These are phyloP conservation scores for Penicillium sp. DNA, from an alignment of 2,329 filamentous ascomycete species.

Conservation along the genomic window DNA sequence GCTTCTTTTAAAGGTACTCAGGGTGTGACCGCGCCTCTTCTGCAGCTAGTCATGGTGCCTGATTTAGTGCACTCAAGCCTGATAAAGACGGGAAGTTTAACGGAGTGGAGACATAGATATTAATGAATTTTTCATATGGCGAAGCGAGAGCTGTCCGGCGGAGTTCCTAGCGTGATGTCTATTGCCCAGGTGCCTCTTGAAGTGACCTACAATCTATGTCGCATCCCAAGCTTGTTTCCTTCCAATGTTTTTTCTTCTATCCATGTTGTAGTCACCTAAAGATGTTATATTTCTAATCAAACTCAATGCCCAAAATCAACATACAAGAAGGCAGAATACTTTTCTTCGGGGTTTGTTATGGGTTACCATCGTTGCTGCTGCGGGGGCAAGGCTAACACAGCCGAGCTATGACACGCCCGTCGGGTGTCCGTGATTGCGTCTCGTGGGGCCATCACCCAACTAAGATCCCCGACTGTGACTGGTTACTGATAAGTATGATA, in stretches of 20 bases:
- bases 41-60: neutral
- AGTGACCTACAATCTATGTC: no score
- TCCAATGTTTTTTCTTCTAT: neutral
- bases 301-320: neutral
- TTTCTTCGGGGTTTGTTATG: neutral
- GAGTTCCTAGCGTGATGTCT: neutral
- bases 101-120: neutral
- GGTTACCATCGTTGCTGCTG: neutral
- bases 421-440: conserved; percentile 8
- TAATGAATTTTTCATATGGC: neutral
- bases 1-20: neutral
- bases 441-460: neutral
- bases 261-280: neutral
- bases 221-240: no score
- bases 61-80: neutral
- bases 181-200: neutral
- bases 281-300: neutral
- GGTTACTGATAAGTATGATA: neutral
- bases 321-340: neutral
- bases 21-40: neutral
- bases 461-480: neutral
- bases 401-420: conserved; percentile 9
- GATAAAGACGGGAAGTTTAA: neutral
- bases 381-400: neutral
- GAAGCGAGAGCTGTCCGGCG: neutral